Base-by-base conservation (phyloP, 148 eudicot genomes). In the Mesembryanthemum crystallinum region DNA sequence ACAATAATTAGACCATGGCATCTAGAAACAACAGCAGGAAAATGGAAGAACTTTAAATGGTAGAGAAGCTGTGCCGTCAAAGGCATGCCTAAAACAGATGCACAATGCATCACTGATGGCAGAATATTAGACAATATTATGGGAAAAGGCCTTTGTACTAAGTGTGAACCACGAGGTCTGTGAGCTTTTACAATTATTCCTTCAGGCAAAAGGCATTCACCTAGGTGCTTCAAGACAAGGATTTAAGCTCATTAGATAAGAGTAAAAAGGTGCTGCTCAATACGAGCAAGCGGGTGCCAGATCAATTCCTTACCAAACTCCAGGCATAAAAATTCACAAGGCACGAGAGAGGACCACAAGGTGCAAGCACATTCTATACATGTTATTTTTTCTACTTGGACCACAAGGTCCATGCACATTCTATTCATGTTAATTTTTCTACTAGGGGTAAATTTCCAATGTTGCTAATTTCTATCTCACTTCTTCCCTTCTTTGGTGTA, bases 1-100 rank as follows among this genome's bases (percentile, higher is more conserved):
- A 43, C 42, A 29, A 23, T 42, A 17, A 68, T 73, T 61, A 81
- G 83, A 76, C 35, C n/a, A 72, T 27, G 30, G 57, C 52, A n/a
- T n/a, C n/a, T n/a, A n/a, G n/a, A 4, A 58, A 61, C 43, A 57
- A 17, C 60, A 55, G 17, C 39, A 35, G 17, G n/a, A 42, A 1
- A 63, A 39, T 20, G 32, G 52, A 8, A 43, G 21, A 51, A 51
- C 5, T 7, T 6, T 51, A 35, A 28, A 29, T 55, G 67, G 58
- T 18, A 67, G 54, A 67, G 3, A 67, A 25, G 27, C 21, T 43
- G 11, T 3, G 39, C 42, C 0, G 21, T 35, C 69, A 59, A 67
- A 17, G 30, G 14, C 57, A 25, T 28, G 23, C 57, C 37, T 11
- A 68, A 49, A 28, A 27, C 52, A 52, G 33, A 61, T 65, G 32